A percentile compares a stretch with the other conserved stretches of the same genome.
These are phyloP conservation scores for Chenopodium berlandieri DNA, from an alignment of 148 eudicot genomes.

Conservation along the genomic window DNA sequence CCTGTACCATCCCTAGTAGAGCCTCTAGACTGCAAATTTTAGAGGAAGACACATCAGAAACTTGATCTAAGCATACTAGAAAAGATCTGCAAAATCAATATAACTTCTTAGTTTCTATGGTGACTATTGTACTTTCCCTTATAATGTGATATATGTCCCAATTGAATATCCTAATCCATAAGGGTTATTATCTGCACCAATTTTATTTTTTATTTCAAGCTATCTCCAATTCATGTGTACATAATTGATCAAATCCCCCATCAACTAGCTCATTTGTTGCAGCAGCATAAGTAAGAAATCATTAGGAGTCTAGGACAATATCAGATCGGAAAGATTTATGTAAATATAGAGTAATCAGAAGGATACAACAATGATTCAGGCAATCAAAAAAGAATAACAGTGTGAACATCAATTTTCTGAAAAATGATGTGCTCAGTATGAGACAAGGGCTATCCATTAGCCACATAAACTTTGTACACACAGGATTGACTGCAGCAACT, in stretches of 20 bases:
- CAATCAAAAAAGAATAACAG: not conserved
- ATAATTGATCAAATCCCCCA: not conserved
- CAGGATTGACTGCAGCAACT: not conserved
- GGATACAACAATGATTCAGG: not conserved
- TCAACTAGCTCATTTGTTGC: not conserved
- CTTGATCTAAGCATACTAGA: not conserved
- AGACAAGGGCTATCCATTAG: not conserved
- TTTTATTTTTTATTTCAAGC: too few relatives aligned
- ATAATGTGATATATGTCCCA: too few relatives aligned
- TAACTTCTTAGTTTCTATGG: not conserved
- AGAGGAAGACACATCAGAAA: not conserved
- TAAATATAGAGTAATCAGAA: not conserved
- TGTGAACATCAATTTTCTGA: not conserved
- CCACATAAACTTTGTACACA: not conserved
- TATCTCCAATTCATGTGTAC: too few relatives aligned
- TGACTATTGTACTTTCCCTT: too few relatives aligned
- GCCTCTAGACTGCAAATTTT: conserved; percentile 79
- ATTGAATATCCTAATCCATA: too few relatives aligned
- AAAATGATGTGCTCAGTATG: not conserved
- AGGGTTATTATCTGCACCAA: too few relatives aligned
- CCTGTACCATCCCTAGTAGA: conserved; percentile 99
- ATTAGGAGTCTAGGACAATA: not conserved
- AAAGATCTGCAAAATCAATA: not conserved
- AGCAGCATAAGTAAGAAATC: not conserved
- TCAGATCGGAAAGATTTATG: not conserved